Evolutionary conservation across 352 stramenopile species (phyloP).

Genomic region (Phytophthora kernoviae): DNA sequence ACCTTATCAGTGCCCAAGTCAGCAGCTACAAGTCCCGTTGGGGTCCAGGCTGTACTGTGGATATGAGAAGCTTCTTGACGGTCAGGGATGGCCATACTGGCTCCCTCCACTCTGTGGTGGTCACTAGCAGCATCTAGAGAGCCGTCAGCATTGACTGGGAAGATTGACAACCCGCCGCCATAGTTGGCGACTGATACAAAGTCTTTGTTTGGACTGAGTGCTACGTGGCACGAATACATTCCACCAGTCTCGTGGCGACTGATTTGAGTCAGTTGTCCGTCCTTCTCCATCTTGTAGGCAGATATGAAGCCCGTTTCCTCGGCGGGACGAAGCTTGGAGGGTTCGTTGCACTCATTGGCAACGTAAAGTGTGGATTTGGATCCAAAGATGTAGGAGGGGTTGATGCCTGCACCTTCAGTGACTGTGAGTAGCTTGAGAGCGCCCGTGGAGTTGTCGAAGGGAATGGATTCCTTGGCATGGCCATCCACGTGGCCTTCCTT

Average conservation of each 20-base stretch:
- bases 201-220: conserved; percentile 44
- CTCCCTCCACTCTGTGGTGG: conserved; percentile 48
- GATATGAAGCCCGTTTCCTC: conserved; percentile 63
- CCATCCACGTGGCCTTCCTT: conserved; percentile 80
- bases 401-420: conserved; percentile 60
- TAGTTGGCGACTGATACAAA: conserved; percentile 83
- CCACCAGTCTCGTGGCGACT: conserved; percentile 63
- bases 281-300: conserved; percentile 51
- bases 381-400: conserved; percentile 68
- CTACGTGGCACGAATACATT: conserved; percentile 66
- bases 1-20: conserved; percentile 78
- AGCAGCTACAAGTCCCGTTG: conserved; percentile 46
- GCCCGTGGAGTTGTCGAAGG: conserved; percentile 56
- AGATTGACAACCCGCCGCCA: conserved; percentile 63
- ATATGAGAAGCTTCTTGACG: conserved; percentile 79
- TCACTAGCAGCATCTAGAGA: conserved; percentile 49
- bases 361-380: conserved; percentile 55
- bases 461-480: conserved; percentile 76
- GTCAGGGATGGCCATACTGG: conserved; percentile 52
- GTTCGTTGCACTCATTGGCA: conserved; percentile 73
- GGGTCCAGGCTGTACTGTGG: conserved; percentile 76
- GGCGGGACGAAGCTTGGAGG: conserved; percentile 25
- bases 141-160: conserved; percentile 59
- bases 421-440: conserved; percentile 49
- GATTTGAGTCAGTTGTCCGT: conserved; percentile 47